Conservation (phyloP, 768 basidiomycete genomes). For the Polyporus arcularius region DNA sequence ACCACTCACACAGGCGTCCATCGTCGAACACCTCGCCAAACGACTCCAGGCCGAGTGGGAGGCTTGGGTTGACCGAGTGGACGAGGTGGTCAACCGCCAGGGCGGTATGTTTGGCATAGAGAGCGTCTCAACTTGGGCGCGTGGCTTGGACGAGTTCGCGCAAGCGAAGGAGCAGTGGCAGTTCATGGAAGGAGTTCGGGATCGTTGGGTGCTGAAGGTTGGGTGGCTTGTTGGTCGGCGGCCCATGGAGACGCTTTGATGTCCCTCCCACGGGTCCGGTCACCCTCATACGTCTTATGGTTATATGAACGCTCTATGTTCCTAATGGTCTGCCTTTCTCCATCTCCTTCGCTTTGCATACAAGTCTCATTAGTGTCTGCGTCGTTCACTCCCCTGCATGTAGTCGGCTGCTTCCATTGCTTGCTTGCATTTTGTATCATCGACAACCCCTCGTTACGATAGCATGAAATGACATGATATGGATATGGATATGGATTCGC, state of each 20-base stretch:
- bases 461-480: slow-evolving; percentile 13
- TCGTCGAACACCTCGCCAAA: slow-evolving; percentile 59
- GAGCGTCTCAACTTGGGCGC: slow-evolving; percentile 68
- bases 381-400: not conserved
- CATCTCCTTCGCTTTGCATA: not conserved
- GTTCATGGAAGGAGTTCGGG: slow-evolving; percentile 48
- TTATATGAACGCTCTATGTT: slow-evolving; percentile 9
- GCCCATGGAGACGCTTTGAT: slow-evolving; percentile 38
- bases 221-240: slow-evolving; percentile 73
- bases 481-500: slow-evolving; percentile 5
- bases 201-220: slow-evolving; percentile 72
- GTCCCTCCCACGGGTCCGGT: not conserved
- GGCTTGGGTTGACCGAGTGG: slow-evolving; percentile 72
- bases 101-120: slow-evolving; percentile 83
- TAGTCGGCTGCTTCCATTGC: slow-evolving; percentile 5
- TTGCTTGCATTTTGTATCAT: slow-evolving; percentile 13
- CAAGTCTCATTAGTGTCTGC: not conserved
- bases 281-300: slow-evolving; percentile 6
- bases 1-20: slow-evolving; percentile 58
- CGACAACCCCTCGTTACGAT: slow-evolving; percentile 9
- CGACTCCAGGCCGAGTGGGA: slow-evolving; percentile 76
- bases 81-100: slow-evolving; percentile 66
- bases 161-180: slow-evolving; percentile 49
- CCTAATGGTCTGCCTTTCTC: not conserved
- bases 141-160: slow-evolving; percentile 66